phyloP scores from a whole-genome alignment of 306 rosid species.

The Sicyos baderoa region DNA sequence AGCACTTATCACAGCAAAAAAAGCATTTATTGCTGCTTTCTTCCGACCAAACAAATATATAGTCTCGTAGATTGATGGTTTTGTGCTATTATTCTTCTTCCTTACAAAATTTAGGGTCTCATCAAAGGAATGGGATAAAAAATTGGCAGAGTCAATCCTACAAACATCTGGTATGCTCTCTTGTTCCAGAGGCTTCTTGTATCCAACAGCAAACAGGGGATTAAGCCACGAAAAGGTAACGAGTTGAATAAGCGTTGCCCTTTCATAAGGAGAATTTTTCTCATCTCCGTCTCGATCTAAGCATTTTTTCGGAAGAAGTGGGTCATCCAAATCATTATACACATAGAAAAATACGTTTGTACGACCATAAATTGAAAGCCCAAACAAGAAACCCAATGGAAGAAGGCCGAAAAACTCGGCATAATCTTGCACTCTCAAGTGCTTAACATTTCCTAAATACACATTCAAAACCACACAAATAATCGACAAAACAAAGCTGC shows the following conservation, averaged over 20 bases:
- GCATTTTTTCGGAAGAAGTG: slow-evolving; percentile 47
- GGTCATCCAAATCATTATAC: slow-evolving; percentile 41
- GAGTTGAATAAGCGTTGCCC: slow-evolving; percentile 57
- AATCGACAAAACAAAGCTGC: slow-evolving; percentile 43
- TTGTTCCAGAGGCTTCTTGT: slow-evolving; percentile 55
- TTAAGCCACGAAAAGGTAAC: slow-evolving; percentile 88
- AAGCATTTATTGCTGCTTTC: slow-evolving; percentile 66
- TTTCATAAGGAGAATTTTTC: slow-evolving; percentile 53
- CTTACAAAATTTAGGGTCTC: slow-evolving; percentile 45
- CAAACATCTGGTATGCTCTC: slow-evolving; percentile 63
- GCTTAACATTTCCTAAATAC: slow-evolving; percentile 26
- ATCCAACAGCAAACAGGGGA: slow-evolving; percentile 62
- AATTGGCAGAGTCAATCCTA: slow-evolving; percentile 59
- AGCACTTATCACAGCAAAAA: slow-evolving; percentile 58
- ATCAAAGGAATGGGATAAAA: slow-evolving; percentile 41
- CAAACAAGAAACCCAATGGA: slow-evolving; percentile 44
- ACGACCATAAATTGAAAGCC: slow-evolving; percentile 51
- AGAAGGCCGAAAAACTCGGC: slow-evolving; percentile 46
- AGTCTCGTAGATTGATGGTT: slow-evolving; percentile 62
- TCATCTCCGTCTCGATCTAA: slow-evolving; percentile 23
- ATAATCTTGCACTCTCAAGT: slow-evolving; percentile 37
- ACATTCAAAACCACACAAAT: slow-evolving; percentile 32
- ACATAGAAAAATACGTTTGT: slow-evolving; percentile 35
- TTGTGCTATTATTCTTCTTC: slow-evolving; percentile 45
- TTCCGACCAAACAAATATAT: slow-evolving; percentile 60